These are phyloP conservation scores for Yamadazyma sp. DNA, from an alignment of 1,139 yeast genomes.

Conservation along the genomic window DNA sequence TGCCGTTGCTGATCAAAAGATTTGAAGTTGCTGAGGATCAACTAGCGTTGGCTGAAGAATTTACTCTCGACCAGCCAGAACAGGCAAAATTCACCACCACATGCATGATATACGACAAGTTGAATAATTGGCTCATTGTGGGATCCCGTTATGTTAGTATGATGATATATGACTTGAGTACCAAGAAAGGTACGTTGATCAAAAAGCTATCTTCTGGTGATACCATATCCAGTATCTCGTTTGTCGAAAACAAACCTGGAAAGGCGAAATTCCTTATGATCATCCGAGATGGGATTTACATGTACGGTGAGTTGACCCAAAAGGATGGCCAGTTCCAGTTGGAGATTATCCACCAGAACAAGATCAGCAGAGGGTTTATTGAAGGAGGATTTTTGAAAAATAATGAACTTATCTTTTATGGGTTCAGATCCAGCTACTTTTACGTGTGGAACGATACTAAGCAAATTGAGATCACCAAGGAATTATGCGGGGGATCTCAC, in stretches of 20 bases:
- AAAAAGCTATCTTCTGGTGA: constrained; percentile 70
- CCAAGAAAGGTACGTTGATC: constrained; percentile 27
- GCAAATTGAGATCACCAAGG: constrained; percentile 67
- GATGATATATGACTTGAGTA: constrained; percentile 49
- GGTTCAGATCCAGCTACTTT: constrained; percentile 79
- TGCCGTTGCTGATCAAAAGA: constrained; percentile 50
- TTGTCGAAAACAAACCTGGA: constrained; percentile 25
- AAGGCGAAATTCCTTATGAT: constrained; percentile 40
- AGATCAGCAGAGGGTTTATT: constrained; percentile 69
- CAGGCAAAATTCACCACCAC: constrained; percentile 60
- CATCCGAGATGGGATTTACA: constrained; percentile 65
- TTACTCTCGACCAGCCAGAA: constrained; percentile 34
- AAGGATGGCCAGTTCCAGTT: constrained; percentile 16
- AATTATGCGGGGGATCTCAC: constrained; percentile 91
- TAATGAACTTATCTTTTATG: constrained; percentile 67
- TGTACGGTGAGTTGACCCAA: constrained; percentile 25
- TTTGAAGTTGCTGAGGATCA: constrained; percentile 20
- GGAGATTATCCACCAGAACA: constrained; percentile 56
- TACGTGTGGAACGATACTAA: constrained; percentile 81
- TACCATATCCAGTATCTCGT: constrained; percentile 59
- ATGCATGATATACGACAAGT: constrained; percentile 44
- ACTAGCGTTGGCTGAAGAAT: constrained; percentile 17
- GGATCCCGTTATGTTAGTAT: constrained; percentile 76
- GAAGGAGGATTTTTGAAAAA: constrained; percentile 64
- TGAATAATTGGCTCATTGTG: constrained; percentile 46